Base-by-base conservation (phyloP, 2,329 filamentous ascomycete genomes). In the Diaporthe destruens region DNA sequence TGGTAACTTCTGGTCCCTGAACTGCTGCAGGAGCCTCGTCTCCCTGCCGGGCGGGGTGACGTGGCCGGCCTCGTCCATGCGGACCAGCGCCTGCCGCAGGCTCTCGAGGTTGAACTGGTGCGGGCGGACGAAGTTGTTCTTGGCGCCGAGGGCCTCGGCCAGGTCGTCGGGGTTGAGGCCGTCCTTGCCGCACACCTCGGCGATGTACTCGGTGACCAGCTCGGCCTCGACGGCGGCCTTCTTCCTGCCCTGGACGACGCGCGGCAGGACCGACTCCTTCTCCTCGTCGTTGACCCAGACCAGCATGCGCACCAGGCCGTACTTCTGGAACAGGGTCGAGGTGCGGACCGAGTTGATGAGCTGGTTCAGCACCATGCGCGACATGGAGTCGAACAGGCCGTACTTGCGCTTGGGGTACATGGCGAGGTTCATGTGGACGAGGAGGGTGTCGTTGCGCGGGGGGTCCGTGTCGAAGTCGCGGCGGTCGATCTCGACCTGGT, bases 271-370 rank as follows among this genome's bases (percentile, higher is more conserved):
- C 1, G 80, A 74, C 8, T 81, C 77, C 75, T 90, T 90, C 71
- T 94, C 92, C 0, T 88, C 84, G 55, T 91, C 85, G 1, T 88
- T 86, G 4, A 91, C 78, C 91, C 95, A 95, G 51, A 95, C 79
- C 0, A 98, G 86, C 85, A 96, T 92, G 63, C 95, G 90, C 3
- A 97, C 91, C 23, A 91, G 87, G 3, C 96, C 96, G 79, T 94
- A 95, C 36, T 86, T 85, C 77, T 98, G 92, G 76, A 97, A 89
- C 0, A 92, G 84, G 0, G 85, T 81, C 65, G 89, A 85, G 2
- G 85, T 83, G 74, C 89, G 86, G 70, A 93, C 88, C 66, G 87
- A 85, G 55, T 82, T 84, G 76, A 91, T 84, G 72, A 94, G 87
- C 78, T 93, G 90, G 78, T 89, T 87, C 1, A 92, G 79, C 1